A percentile compares a stretch with the other conserved stretches of the same genome.
These are phyloP conservation scores for Leccinum aurantiacum DNA, from an alignment of 768 basidiomycete species.

Conservation along the genomic window DNA sequence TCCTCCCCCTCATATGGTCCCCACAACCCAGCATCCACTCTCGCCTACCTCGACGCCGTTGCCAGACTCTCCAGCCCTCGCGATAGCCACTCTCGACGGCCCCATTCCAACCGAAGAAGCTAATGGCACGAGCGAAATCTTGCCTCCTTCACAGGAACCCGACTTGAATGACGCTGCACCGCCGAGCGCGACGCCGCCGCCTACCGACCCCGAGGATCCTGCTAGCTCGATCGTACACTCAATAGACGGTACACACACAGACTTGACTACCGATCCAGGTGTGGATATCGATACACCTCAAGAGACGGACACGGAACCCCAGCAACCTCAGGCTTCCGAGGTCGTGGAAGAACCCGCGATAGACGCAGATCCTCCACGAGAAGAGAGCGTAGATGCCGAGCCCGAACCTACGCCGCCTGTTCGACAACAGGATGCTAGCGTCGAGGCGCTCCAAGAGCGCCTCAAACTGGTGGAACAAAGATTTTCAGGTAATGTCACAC, in stretches of 20 bases:
- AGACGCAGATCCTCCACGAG: not conserved
- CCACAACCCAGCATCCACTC: conserved; percentile 34
- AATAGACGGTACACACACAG: not conserved
- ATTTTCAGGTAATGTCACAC: conserved; percentile 56
- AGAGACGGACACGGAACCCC: not conserved
- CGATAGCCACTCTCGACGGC: not conserved
- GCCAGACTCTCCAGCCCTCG: conserved; percentile 39
- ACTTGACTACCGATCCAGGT: not conserved
- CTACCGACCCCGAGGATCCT: not conserved
- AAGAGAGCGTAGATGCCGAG: not conserved
- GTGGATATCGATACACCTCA: not conserved
- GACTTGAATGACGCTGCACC: not conserved
- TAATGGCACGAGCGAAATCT: not conserved
- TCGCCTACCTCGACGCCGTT: conserved; percentile 47
- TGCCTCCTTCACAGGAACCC: conserved; percentile 1
- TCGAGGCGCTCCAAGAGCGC: conserved; percentile 64
- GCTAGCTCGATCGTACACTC: not conserved
- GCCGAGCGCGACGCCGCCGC: not conserved
- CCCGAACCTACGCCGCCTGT: conserved; percentile 1
- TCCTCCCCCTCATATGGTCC: conserved; percentile 33
- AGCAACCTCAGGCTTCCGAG: conserved; percentile 2
- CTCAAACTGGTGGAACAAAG: conserved; percentile 73
- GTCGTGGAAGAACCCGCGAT: not conserved
- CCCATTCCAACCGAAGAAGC: conserved; percentile 4
- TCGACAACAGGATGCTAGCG: conserved; percentile 24